Evolutionary conservation across 805 yeast genomes (phyloP), one percentile per base, ranked within the genome.

Genomic region (Zygosaccharomyces lentus): DNA sequence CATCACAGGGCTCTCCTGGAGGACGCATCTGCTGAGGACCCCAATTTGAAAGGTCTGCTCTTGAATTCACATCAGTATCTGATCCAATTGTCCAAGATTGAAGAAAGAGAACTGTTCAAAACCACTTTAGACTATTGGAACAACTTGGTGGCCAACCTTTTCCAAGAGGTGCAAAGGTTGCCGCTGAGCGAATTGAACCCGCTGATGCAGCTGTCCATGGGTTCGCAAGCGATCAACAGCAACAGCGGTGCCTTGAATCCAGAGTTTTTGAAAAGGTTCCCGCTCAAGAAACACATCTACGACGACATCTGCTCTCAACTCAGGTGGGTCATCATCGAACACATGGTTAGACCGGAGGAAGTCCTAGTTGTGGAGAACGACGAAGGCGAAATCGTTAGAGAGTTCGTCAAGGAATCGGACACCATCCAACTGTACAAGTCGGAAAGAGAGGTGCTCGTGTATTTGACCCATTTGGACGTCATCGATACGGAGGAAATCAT

Each of bases 321-420:
- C 59, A 81, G 99, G 68, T 73, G 84, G 50, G 96, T 95, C n/a
- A 84, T 93, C 62, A 93, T 93, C 59, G 98, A 90, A 68, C 86
- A 86, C 59, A 93, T 93, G 99, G 99, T 87, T 1, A 82, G 96
- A 66, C 99, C 99, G 2, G 99, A 93, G 68, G 99, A 93, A 70
- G 99, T 93, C 45, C 75, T 93, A 47, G 80, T 93, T 70, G 97
- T 90, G 41, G 98, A 93, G 68, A 91, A 91, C 65, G 99, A 93
- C 68, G 99, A 93, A 70, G 99, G 99, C 57, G 99, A 93, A 71
- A 91, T 93, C 66, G 99, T 93, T 37, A 81, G 99, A 62, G 98
- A 91, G 62, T 90, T 91, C 54, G 96, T 91, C 47, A 88, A 87
- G 62, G 99, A 93, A 68, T 84, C 93, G 64, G 99, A 93, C 65